Conservation (phyloP, 441 rosid genomes). For the Cnidoscolus chayamansa region DNA sequence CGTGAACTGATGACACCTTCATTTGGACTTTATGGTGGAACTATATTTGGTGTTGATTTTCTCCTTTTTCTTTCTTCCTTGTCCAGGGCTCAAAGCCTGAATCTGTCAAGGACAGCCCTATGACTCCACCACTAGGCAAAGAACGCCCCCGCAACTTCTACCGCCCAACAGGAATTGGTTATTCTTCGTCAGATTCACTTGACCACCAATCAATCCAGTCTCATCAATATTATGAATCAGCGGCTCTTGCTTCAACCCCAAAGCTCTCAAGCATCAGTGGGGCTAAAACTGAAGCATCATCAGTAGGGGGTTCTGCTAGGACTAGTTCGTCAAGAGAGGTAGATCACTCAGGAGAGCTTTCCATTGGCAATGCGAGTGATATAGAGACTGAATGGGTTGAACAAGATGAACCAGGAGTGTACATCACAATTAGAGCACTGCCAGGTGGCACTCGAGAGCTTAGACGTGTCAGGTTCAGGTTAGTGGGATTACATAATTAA, state of each 20-base stretch:
- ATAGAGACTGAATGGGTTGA: slow-evolving; percentile 89
- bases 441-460: slow-evolving; percentile 82
- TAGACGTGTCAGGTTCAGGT: slow-evolving; percentile 97
- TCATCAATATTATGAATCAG: slow-evolving; percentile 38
- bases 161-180: slow-evolving; percentile 43
- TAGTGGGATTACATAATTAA: slow-evolving; percentile 18
- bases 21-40: background rate
- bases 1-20: background rate
- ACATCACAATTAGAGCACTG: slow-evolving; percentile 76
- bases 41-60: background rate
- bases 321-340: slow-evolving; percentile 71
- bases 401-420: slow-evolving; percentile 92
- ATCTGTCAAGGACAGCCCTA: slow-evolving; percentile 62
- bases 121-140: slow-evolving; percentile 64
- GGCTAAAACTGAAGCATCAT: slow-evolving; percentile 71
- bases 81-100: slow-evolving; percentile 51
- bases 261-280: slow-evolving; percentile 65
- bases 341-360: slow-evolving; percentile 71
- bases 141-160: slow-evolving; percentile 46
- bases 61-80: background rate
- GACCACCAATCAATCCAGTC: slow-evolving; percentile 52
- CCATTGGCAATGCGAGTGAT: slow-evolving; percentile 81
- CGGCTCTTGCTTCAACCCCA: slow-evolving; percentile 63
- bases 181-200: slow-evolving; percentile 62
- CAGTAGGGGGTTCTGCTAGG: slow-evolving; percentile 66